Evolutionary conservation across 139 green algal species (phyloP), one percentile per base, ranked within the genome.

Genomic region (Chlamydomonas sp.): DNA sequence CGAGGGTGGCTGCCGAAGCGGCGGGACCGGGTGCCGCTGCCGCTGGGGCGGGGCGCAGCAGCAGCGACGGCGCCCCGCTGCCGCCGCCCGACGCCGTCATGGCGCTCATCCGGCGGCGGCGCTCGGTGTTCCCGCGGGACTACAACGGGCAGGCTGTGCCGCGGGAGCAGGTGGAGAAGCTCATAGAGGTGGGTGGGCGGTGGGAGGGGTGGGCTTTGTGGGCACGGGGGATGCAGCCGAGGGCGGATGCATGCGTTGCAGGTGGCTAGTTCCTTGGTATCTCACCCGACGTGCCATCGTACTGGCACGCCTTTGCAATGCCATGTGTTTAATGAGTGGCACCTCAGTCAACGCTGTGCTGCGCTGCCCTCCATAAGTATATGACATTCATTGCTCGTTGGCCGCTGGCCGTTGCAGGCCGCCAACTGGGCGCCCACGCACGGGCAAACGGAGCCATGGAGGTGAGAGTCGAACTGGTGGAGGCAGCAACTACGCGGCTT

Each of bases 381-480:
- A 63, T 63, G 2, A 7, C 7, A 17, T 10, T 57, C 7, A 49
- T 76, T 69, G 57, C 58, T 62, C 62, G 84, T 76, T 57, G 88
- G 7, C 66, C 85, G 60, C 17, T 31, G 8, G 79, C 92, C 58
- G 78, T 92, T 12, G 86, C 92, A 86, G 61, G 94, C 94, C 5
- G 93, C 91, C 16, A 91, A 93, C 71, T 96, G 94, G 94, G 94
- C 94, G 0, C 94, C 94, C n/a, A 95, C 93, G 10, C 94, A 96
- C 79, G 91, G 92, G 61, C 88, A 86, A 17, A 96, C 92, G 12
- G 91, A 96, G 87, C 94, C 94, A 2, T 96, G 94, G 94, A 80
- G 91, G 87, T 90, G 67, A 3, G 31, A 49, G 31, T 49, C 31
- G 31, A 49, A 49, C 31, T 49, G 31, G 31, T 49, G 31, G 31